phyloP scores from a whole-genome alignment of 2,329 filamentous ascomycete genomes.

The Cordyceps javanica region DNA sequence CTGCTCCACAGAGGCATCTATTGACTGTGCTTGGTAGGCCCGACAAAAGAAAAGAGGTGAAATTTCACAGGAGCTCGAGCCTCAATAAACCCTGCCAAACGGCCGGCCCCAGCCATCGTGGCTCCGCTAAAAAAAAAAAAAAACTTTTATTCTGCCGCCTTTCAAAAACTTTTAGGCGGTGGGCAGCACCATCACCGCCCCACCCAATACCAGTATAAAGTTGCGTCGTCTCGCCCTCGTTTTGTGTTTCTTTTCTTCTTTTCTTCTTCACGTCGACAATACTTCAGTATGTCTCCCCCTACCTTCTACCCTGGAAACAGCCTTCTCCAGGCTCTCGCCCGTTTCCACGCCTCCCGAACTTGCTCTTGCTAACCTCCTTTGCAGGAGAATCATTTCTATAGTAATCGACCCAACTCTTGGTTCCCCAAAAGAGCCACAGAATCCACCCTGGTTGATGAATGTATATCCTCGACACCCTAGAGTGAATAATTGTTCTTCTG shows the following conservation, averaged over 20 bases:
- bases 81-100: neutral
- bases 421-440: slow-evolving; percentile 90
- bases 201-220: slow-evolving; percentile 34
- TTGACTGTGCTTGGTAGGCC: no score
- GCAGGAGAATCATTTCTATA: slow-evolving; percentile 94
- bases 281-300: slow-evolving; percentile 45
- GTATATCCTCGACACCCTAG: slow-evolving; percentile 79
- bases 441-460: slow-evolving; percentile 92
- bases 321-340: neutral
- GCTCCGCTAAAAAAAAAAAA: slow-evolving; percentile 9
- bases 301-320: slow-evolving; percentile 16
- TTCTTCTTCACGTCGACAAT: slow-evolving; percentile 58
- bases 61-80: neutral
- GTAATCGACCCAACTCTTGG: slow-evolving; percentile 86
- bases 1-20: neutral
- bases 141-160: slow-evolving; percentile 19
- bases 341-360: neutral
- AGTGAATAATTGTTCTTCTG: slow-evolving; percentile 63
- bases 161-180: slow-evolving; percentile 27
- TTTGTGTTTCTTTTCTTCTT: slow-evolving; percentile 35
- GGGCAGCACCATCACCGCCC: slow-evolving; percentile 18
- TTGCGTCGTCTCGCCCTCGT: slow-evolving; percentile 18
- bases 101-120: neutral
- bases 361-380: slow-evolving; percentile 20
- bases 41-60: neutral